Evolutionary conservation across 1,284 basidiomycete genomes (phyloP), one percentile per base, ranked within the genome.

Genomic region (Volvariella surrecta): DNA sequence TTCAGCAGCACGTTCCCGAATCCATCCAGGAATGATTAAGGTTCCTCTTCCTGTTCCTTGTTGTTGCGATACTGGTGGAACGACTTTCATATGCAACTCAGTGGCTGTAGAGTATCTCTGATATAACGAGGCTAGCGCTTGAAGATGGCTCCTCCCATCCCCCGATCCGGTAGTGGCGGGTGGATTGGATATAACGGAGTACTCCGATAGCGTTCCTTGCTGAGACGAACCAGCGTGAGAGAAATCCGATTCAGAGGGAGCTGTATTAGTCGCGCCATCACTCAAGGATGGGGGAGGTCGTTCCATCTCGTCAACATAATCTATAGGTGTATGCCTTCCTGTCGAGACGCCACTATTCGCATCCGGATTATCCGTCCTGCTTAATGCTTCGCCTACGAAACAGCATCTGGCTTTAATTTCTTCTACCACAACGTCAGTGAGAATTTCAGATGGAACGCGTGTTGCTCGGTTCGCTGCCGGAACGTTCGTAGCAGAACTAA

Each of bases 11-110:
- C 93, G 73, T 58, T 97, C 93, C 30, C 95, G 68, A 18, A 98
- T 72, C 95, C 96, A 99, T 0, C 94, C 94, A 0, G 95, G 95
- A 32, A 99, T 79, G 35, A 86, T 70, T 30, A 98, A 62, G 0
- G 82, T 86, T 0, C 89, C 90, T n/a, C 70, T 62, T 0, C 83
- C 84, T 0, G 82, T 85, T 0, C 82, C 81, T 3, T 66, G 65
- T 52, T 78, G 79, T 55, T 84, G 79, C 16, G 74, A 65, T 1
- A 62, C 53, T 3, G 83, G 82, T 20, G 85, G 83, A 17, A 71
- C 61, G 13, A 89, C 81, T 2, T 69, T 71, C 58, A 89, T 68
- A 9, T 70, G 72, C 31, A 89, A 60, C 48, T 86, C 76, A 3
- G 81, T 83, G 3, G 86, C 82, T 13, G 79, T 82, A 9, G 86